Conservation (phyloP, 192 early-diverging fungal genomes). For the Piromyces sp. region DNA sequence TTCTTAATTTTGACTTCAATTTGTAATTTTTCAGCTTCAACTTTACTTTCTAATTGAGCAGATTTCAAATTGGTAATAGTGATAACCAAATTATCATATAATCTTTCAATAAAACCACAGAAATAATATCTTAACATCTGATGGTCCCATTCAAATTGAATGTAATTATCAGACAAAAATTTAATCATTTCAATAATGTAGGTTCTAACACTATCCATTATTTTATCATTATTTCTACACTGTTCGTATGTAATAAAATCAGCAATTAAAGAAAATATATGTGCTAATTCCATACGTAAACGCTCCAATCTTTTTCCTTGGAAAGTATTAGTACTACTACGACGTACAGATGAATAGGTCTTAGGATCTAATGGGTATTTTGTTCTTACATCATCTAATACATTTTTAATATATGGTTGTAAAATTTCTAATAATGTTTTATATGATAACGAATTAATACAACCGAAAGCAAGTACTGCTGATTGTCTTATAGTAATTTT, state of each 20-base stretch:
- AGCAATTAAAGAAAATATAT: slow-evolving; percentile 50
- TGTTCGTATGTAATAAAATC: slow-evolving; percentile 38
- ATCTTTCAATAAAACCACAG: slow-evolving; percentile 68
- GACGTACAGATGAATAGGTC: background rate
- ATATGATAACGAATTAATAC: slow-evolving; percentile 47
- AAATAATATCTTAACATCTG: slow-evolving; percentile 74
- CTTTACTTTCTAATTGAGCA: background rate
- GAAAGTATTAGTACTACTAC: background rate
- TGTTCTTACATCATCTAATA: slow-evolving; percentile 34
- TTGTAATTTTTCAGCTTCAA: background rate
- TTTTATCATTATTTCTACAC: slow-evolving; percentile 35
- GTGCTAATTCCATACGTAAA: slow-evolving; percentile 49
- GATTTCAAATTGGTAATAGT: background rate
- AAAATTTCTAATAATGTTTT: slow-evolving; percentile 48
- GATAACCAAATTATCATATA: slow-evolving; percentile 55
- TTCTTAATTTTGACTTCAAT: background rate
- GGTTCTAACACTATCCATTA: slow-evolving; percentile 42
- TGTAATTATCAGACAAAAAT: slow-evolving; percentile 58
- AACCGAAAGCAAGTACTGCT: slow-evolving; percentile 40
- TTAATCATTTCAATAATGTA: slow-evolving; percentile 61
- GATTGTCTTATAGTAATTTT: slow-evolving; percentile 44
- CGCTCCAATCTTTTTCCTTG: slow-evolving; percentile 38
- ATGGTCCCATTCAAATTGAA: slow-evolving; percentile 73
- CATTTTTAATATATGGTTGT: slow-evolving; percentile 28
- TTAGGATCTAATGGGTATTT: background rate